phyloP scores from a whole-genome alignment of 2,329 filamentous ascomycete genomes.

The Fusarium continuum region DNA sequence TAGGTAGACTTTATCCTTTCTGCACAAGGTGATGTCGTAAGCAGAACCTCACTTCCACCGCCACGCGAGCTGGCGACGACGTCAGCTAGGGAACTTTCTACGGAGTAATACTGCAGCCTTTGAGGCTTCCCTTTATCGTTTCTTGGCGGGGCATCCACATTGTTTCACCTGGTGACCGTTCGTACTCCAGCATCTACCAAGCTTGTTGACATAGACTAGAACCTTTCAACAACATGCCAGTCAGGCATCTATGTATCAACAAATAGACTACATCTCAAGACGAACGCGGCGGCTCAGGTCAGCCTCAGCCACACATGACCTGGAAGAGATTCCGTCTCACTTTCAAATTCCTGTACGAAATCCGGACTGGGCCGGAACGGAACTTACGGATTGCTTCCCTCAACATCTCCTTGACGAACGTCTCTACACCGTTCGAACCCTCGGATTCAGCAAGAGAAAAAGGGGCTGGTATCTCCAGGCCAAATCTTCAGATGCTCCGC shows the following conservation, averaged over 20 bases:
- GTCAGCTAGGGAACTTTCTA: conserved; percentile 39
- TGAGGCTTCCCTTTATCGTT: conserved; percentile 38
- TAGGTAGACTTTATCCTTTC: conserved; percentile 31
- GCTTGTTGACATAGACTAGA: neutral
- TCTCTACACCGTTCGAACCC: neutral
- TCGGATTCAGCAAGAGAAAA: conserved; percentile 11
- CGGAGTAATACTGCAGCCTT: conserved; percentile 43
- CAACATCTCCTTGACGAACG: neutral
- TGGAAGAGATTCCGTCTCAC: neutral
- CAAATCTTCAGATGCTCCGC: conserved; percentile 41
- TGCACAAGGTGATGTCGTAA: conserved; percentile 40
- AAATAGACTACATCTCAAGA: neutral
- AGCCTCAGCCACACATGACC: conserved; percentile 27
- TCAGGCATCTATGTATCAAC: conserved; percentile 17
- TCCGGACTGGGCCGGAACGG: neutral
- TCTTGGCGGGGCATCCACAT: conserved; percentile 22
- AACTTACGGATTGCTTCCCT: neutral
- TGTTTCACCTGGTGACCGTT: neutral
- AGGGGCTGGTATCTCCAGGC: conserved; percentile 38
- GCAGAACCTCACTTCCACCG: conserved; percentile 34
- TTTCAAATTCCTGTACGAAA: conserved; percentile 4
- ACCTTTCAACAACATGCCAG: conserved; percentile 6
- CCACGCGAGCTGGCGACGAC: conserved; percentile 35
- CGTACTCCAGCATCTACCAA: neutral
- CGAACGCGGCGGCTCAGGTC: conserved; percentile 2